A percentile compares a stretch with the other conserved stretches of the same genome.
Conservation (phyloP, 495 filamentous ascomycete species). For the Ramalina intermedia region DNA sequence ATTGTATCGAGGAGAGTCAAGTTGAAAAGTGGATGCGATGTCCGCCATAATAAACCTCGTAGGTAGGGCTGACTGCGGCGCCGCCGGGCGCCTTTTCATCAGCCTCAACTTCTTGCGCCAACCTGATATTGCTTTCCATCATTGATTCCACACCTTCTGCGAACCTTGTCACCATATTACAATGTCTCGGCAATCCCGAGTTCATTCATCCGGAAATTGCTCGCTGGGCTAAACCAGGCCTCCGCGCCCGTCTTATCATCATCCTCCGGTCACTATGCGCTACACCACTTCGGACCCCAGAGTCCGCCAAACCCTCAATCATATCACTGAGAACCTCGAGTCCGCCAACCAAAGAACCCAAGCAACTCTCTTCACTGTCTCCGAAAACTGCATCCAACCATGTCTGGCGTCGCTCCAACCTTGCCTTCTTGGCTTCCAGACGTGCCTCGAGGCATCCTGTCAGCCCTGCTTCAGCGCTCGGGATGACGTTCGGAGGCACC, state of each 20-base stretch:
- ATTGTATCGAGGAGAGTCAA: too few species aligned
- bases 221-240: background rate
- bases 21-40: too few species aligned
- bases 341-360: slow-evolving; percentile 83
- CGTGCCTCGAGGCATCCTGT: slow-evolving; percentile 54
- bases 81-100: background rate
- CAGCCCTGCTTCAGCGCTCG: slow-evolving; percentile 48
- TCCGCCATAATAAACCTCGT: background rate
- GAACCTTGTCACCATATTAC: too few species aligned
- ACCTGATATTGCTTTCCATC: background rate
- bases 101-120: background rate
- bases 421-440: slow-evolving; percentile 45
- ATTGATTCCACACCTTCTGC: too few species aligned
- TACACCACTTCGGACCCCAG: slow-evolving; percentile 66
- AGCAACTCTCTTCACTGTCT: slow-evolving; percentile 74
- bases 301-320: slow-evolving; percentile 84
- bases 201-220: background rate
- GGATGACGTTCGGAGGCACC: slow-evolving; percentile 6
- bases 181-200: too few species aligned
- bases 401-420: slow-evolving; percentile 54
- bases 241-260: background rate
- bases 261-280: slow-evolving; percentile 27
- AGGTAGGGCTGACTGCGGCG: slow-evolving; percentile 1
- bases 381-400: slow-evolving; percentile 69
- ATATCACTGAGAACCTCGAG: slow-evolving; percentile 83